A percentile compares a stretch with the other conserved stretches of the same genome.
Evolutionary conservation across 176 grass and related monocot genomes (phyloP).

Genomic region (Oryza glumipatula): DNA sequence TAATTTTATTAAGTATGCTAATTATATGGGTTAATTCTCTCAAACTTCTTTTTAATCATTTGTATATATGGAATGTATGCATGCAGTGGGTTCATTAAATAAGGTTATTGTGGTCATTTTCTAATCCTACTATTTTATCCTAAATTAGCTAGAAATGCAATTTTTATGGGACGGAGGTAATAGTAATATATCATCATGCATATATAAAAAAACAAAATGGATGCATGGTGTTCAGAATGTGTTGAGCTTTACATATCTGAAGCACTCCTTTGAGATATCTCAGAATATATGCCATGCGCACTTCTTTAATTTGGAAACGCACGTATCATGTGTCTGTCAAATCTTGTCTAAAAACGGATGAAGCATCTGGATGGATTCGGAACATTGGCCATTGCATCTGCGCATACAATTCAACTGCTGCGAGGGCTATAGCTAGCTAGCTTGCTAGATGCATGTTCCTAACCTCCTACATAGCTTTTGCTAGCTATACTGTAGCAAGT

Average conservation of each 20-base stretch:
- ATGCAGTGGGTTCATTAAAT: too few species aligned
- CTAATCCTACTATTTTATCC: too few species aligned
- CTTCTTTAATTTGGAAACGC: conserved; percentile 4
- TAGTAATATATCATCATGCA: too few species aligned
- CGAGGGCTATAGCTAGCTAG: neutral
- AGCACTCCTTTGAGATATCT: neutral
- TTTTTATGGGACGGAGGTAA: too few species aligned
- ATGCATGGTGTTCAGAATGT: neutral
- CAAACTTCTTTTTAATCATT: too few species aligned
- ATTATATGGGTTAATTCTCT: too few species aligned
- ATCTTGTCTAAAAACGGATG: conserved; percentile 14
- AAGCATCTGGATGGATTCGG: neutral
- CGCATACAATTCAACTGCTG: neutral
- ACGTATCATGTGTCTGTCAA: neutral
- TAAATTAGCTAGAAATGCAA: too few species aligned
- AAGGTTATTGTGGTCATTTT: too few species aligned
- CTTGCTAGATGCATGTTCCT: neutral
- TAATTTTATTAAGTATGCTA: too few species aligned
- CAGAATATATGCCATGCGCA: conserved; percentile 24
- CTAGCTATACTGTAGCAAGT: neutral
- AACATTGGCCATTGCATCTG: conserved; percentile 12
- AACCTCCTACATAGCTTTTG: neutral
- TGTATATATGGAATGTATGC: too few species aligned
- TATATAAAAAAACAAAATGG: too few species aligned
- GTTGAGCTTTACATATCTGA: too few species aligned